These are phyloP conservation scores for Chlorella sp. DNA, from an alignment of 139 green algal species.

Conservation along the genomic window DNA sequence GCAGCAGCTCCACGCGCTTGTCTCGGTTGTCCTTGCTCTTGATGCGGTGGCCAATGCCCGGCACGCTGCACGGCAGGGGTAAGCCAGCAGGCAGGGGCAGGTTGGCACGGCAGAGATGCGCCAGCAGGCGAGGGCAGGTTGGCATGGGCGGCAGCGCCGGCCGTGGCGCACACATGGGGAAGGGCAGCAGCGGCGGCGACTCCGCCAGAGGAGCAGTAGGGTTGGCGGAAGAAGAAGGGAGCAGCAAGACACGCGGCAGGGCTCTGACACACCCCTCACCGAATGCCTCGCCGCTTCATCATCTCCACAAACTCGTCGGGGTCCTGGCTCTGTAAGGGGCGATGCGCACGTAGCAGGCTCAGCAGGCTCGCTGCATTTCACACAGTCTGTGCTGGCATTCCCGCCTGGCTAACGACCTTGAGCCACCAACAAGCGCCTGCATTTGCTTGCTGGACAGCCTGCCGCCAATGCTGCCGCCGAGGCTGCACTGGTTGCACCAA, in stretches of 20 bases:
- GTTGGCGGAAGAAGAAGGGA: not conserved
- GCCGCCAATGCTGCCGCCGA: too few relatives aligned
- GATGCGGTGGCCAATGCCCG: slow-evolving; percentile 95
- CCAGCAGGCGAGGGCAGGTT: too few relatives aligned
- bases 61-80: slow-evolving; percentile 54
- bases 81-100: too few relatives aligned
- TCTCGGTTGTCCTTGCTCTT: slow-evolving; percentile 96
- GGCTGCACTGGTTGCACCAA: too few relatives aligned
- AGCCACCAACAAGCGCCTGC: not conserved
- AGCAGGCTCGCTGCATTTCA: not conserved
- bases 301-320: slow-evolving; percentile 87
- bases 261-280: not conserved
- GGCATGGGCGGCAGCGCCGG: too few relatives aligned
- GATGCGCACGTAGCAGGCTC: not conserved
- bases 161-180: too few relatives aligned
- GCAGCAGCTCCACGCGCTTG: slow-evolving; percentile 94
- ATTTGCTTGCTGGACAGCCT: too few relatives aligned
- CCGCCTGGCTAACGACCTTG: too few relatives aligned
- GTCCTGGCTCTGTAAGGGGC: slow-evolving; percentile 33
- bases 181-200: too few relatives aligned
- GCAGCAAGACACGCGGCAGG: too few relatives aligned
- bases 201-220: not conserved
- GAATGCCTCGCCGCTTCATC: slow-evolving; percentile 83
- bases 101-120: too few relatives aligned
- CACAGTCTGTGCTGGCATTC: not conserved